These are phyloP conservation scores for Ceratocystis cacaofunesta DNA, from an alignment of 2,329 filamentous ascomycete genomes.

Conservation along the genomic window DNA sequence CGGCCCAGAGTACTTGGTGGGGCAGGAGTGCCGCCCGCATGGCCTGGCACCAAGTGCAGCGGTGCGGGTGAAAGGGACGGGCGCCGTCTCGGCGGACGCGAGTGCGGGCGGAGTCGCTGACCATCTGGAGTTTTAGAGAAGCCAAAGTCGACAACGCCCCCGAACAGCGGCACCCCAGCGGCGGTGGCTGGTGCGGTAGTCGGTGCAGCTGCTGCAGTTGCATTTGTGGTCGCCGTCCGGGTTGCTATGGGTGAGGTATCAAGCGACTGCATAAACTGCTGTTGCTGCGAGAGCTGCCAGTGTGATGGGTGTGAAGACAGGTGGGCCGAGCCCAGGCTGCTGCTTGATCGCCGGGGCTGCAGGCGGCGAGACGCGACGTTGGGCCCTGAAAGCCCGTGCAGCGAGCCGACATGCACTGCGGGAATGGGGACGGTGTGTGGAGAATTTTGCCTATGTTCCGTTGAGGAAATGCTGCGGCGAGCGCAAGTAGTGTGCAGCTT, in stretches of 20 bases:
- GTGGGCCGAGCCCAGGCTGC: not conserved
- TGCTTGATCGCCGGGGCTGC: not conserved
- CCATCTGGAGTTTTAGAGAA: not conserved
- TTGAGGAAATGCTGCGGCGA: not conserved
- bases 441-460: not conserved
- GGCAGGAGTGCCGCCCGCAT: not conserved
- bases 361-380: not conserved
- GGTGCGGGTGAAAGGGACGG: not conserved
- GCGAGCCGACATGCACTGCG: not conserved
- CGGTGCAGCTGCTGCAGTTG: too few relatives aligned
- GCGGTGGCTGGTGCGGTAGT: not conserved
- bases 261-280: too few relatives aligned
- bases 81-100: not conserved
- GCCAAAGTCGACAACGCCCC: not conserved
- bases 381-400: not conserved
- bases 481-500: not conserved
- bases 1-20: not conserved
- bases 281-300: not conserved
- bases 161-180: not conserved
- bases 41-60: not conserved
- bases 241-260: too few relatives aligned
- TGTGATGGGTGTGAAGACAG: not conserved
- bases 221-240: too few relatives aligned
- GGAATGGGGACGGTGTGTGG: not conserved
- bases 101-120: not conserved